Percentiles rank a stretch among this genome's conserved stretches.
These are phyloP conservation scores for Porpolomopsis calyptriformis DNA, from an alignment of 768 basidiomycete species.

Conservation along the genomic window DNA sequence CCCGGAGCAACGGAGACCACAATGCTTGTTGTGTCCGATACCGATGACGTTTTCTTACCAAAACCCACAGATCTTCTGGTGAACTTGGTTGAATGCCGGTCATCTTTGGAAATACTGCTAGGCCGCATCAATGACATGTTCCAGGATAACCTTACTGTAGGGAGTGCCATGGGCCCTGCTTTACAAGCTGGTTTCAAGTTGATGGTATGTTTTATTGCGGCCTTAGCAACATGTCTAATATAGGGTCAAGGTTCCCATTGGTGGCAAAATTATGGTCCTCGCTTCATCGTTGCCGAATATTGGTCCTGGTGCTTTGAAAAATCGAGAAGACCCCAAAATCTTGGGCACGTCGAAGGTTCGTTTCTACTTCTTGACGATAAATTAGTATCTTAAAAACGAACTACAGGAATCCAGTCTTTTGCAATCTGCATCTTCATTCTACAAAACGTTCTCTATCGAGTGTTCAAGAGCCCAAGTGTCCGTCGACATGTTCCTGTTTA, in stretches of 20 bases:
- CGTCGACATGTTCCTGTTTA: constrained; percentile 99
- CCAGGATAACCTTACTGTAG: constrained; percentile 87
- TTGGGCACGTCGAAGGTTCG: constrained; percentile 85
- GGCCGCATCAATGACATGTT: constrained; percentile 92
- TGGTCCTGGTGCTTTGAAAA: constrained; percentile 87
- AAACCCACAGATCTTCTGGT: constrained; percentile 95
- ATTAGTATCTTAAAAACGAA: background rate
- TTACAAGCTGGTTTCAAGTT: constrained; percentile 94
- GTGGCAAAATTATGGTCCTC: constrained; percentile 86
- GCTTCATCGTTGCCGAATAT: constrained; percentile 79
- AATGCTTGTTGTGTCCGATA: constrained; percentile 96
- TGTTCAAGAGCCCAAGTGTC: constrained; percentile 95
- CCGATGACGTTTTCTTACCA: constrained; percentile 95
- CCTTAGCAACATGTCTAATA: background rate
- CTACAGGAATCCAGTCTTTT: constrained; percentile 79
- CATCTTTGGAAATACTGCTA: constrained; percentile 72
- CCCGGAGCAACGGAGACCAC: constrained; percentile 66
- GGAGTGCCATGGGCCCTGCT: constrained; percentile 90
- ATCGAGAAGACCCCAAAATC: constrained; percentile 92
- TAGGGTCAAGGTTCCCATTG: constrained; percentile 63
- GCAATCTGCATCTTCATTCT: constrained; percentile 89
- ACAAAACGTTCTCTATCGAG: constrained; percentile 98
- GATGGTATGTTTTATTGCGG: constrained; percentile 45
- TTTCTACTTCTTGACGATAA: background rate
- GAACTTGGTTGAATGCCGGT: constrained; percentile 78